phyloP scores from a whole-genome alignment of 192 early-diverging fungal species.

The Gonapodya prolifera region DNA sequence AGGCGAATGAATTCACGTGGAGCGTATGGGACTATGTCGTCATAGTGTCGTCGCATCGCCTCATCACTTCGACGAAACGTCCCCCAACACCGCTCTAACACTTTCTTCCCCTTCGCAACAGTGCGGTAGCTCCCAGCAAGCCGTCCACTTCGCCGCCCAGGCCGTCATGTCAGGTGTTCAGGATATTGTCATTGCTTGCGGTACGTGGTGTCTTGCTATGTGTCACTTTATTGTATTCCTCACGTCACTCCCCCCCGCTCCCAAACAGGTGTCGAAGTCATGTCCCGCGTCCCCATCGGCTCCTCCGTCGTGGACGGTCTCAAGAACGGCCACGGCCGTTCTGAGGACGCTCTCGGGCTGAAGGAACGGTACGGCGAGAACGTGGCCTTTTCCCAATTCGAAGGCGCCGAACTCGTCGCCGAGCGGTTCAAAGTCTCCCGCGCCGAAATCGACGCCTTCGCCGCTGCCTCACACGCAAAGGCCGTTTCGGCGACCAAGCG shows the following conservation, averaged over 20 bases:
- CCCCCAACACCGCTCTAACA: too few species aligned
- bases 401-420: constrained; percentile 90
- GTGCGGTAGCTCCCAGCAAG: background rate
- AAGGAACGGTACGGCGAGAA: constrained; percentile 79
- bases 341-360: constrained; percentile 80
- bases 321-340: constrained; percentile 34
- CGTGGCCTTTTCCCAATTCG: constrained; percentile 73
- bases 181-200: constrained; percentile 73
- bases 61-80: too few species aligned
- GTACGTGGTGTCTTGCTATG: constrained; percentile 81
- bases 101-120: too few species aligned
- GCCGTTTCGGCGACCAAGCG: constrained; percentile 58
- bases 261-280: background rate
- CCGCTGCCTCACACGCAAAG: constrained; percentile 66
- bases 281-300: background rate
- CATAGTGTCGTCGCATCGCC: too few species aligned
- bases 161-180: constrained; percentile 82
- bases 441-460: constrained; percentile 72
- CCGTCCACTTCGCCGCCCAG: constrained; percentile 32
- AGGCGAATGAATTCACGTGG: too few species aligned
- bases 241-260: background rate
- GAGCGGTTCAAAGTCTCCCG: constrained; percentile 71
- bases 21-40: too few species aligned
- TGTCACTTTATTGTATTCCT: background rate
- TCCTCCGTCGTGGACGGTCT: background rate